Conservation (phyloP, 2,329 filamentous ascomycete species). For the Xylariaceae sp. region DNA sequence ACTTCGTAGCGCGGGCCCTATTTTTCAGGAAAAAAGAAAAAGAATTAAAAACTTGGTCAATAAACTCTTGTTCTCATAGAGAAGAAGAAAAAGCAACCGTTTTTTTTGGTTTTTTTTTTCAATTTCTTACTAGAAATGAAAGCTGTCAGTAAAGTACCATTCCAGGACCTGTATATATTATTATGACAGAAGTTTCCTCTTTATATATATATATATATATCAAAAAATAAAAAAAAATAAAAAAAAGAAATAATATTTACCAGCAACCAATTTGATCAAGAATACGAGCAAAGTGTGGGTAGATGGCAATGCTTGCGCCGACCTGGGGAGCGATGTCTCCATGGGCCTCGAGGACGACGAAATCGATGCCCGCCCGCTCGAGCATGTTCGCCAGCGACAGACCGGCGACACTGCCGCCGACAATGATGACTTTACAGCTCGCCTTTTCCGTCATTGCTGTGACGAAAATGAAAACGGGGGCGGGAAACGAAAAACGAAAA, state of each 20-base stretch:
- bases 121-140: background rate
- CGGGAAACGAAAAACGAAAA: too few relatives aligned
- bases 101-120: too few relatives aligned
- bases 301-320: background rate
- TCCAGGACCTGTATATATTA: background rate
- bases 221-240: too few relatives aligned
- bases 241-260: background rate
- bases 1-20: background rate
- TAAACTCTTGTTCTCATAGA: too few relatives aligned
- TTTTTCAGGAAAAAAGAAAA: background rate
- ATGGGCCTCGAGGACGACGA: background rate
- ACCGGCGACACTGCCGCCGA: conserved; percentile 15
- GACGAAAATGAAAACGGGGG: background rate
- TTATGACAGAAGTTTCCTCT: background rate
- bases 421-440: conserved; percentile 20
- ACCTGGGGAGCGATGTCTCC: background rate
- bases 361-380: conserved; percentile 13
- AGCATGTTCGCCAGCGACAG: conserved; percentile 14
- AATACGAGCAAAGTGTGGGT: background rate
- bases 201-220: too few relatives aligned
- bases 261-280: background rate
- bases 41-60: too few relatives aligned
- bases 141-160: background rate
- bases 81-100: too few relatives aligned
- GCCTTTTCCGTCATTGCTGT: background rate